Conservation (phyloP, 768 basidiomycete species). For the Naganishia friedmannii region DNA sequence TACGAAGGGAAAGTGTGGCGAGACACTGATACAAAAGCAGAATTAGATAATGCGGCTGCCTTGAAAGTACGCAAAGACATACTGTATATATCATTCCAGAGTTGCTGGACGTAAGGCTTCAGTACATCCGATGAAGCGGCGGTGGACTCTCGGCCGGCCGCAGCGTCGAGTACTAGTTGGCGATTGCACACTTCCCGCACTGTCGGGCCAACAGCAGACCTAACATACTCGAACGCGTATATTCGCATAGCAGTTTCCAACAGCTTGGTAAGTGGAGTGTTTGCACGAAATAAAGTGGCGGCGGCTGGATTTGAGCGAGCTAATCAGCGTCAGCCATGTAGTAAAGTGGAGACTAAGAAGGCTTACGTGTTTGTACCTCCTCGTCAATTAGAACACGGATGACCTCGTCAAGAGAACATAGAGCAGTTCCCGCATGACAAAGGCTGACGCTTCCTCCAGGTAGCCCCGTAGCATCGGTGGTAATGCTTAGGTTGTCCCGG, state of each 20-base stretch:
- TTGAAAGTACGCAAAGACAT: neutral
- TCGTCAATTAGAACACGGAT: conserved; percentile 23
- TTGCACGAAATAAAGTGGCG: conserved; percentile 29
- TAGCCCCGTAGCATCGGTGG: conserved; percentile 5
- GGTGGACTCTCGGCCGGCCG: neutral
- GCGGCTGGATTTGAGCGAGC: conserved; percentile 12
- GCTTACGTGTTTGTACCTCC: conserved; percentile 28
- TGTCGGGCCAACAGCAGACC: conserved; percentile 6
- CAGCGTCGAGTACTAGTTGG: neutral
- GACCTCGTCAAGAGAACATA: conserved; percentile 18
- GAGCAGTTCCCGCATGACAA: conserved; percentile 19
- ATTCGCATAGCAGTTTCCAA: conserved; percentile 28
- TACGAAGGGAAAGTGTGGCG: conserved; percentile 26
- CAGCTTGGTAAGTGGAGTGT: conserved; percentile 27
- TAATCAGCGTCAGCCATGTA: neutral
- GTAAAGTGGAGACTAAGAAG: neutral
- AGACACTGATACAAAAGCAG: conserved; percentile 6
- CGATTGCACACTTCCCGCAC: conserved; percentile 13
- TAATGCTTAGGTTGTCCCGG: conserved; percentile 2
- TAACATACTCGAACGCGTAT: conserved; percentile 27
- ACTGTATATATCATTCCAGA: conserved; percentile 30
- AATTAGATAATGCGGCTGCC: neutral
- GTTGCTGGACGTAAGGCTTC: conserved; percentile 4
- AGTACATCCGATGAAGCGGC: neutral
- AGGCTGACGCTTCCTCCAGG: conserved; percentile 9